Evolutionary conservation across 2,329 filamentous ascomycete genomes (phyloP), one percentile per base, ranked within the genome.

Genomic region (Geosmithia flava): DNA sequence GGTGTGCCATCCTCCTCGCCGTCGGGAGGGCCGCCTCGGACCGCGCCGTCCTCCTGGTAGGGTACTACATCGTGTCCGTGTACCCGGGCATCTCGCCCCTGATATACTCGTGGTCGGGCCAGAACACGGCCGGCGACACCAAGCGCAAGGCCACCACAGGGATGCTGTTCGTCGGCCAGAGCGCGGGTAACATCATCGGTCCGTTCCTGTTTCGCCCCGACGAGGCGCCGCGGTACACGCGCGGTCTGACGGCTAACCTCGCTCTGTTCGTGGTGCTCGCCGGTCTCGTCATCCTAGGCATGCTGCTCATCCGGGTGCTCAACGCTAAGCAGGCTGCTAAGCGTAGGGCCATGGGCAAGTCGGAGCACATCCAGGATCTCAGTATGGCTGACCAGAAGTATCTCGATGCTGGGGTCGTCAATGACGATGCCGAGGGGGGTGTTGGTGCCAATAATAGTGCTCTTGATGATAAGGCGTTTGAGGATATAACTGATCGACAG

Each of bases 61-160:
- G 76, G 1, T 81, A 80, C 55, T 80, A 78, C 49, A 64, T 80
- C 42, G 76, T 79, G 41, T 80, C 75, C 0, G 70, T 80, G 7
- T 80, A 81, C 47, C 76, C 77, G 0, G 79, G 57, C 8, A 66
- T 69, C 30, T 72, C 76, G 2, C 78, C 75, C 0, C 59, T 80
- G 47, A 71, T 79, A 20, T 78, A 76, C 55, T 71, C 72, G 0
- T 78, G 74, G 74, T 71, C 69, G 0, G 71, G 70, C 0, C 74
- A 76, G 46, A 80, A 81, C 52, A 78, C 80, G 0, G 80, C 70
- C 2, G 81, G 80, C 0, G 79, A 84, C 50, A 85, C 81, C 0
- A 85, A 85, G 58, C 74, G 78, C 51, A 83, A 83, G 56, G 71
- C 77, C 2, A 81, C 75, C 0, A 82, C 78, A 0, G 77, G 68